These are phyloP conservation scores for Macrophomina pseudophaseolina DNA, from an alignment of 2,329 filamentous ascomycete species.

Conservation along the genomic window DNA sequence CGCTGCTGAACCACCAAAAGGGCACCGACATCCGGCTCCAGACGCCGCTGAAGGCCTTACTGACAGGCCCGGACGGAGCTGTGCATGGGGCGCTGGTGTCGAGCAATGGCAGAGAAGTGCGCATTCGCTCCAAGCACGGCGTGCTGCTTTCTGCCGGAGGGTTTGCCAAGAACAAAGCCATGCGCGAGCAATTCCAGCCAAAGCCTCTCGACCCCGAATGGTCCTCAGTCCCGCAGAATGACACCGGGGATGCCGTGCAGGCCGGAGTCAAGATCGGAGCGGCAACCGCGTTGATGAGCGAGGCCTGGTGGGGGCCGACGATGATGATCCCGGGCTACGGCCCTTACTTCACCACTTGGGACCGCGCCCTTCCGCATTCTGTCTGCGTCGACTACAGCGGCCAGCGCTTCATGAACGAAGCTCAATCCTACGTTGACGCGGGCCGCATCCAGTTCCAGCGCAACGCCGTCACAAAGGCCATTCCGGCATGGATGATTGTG, in stretches of 20 bases:
- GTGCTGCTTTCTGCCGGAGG: slow-evolving; percentile 45
- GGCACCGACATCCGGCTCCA: slow-evolving; percentile 26
- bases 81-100: slow-evolving; percentile 37
- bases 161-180: slow-evolving; percentile 40
- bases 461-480: slow-evolving; percentile 31
- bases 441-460: slow-evolving; percentile 34
- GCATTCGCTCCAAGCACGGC: slow-evolving; percentile 35
- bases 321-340: slow-evolving; percentile 35
- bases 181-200: slow-evolving; percentile 37
- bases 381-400: slow-evolving; percentile 44
- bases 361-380: slow-evolving; percentile 40
- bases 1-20: slow-evolving; percentile 27
- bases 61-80: slow-evolving; percentile 28
- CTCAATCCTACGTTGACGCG: slow-evolving; percentile 38
- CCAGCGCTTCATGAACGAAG: slow-evolving; percentile 44
- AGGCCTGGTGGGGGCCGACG: slow-evolving; percentile 44
- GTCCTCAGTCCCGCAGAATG: slow-evolving; percentile 35
- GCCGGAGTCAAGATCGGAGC: slow-evolving; percentile 38
- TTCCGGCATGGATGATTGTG: slow-evolving; percentile 42
- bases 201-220: slow-evolving; percentile 33
- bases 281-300: slow-evolving; percentile 40
- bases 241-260: slow-evolving; percentile 38
- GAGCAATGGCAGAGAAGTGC: slow-evolving; percentile 32
- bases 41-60: slow-evolving; percentile 27
- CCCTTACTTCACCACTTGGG: slow-evolving; percentile 35